Base-by-base conservation (phyloP, 2,329 filamentous ascomycete species). In the Stachybotrys echinatus region DNA sequence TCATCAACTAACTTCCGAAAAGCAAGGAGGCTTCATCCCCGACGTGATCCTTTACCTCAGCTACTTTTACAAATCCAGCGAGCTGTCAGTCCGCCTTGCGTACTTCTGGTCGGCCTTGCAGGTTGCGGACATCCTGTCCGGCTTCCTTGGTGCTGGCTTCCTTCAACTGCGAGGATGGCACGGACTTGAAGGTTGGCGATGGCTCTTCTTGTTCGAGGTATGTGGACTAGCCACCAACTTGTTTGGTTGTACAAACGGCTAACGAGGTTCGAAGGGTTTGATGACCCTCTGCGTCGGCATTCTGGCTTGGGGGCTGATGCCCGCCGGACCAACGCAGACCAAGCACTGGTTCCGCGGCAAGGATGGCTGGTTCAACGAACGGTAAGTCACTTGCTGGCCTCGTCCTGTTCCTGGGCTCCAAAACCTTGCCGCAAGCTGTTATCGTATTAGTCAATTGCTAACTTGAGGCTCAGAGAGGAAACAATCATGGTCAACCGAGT, bases 401-500 rank as follows among this genome's bases (percentile, higher is more conserved):
- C 22, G 22, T 21, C 6, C 18, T 20, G 18, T 21, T 8, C 6
- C 19, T 10, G 8, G 44, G 12, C 23, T 19, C n/a, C 18, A 27
- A 20, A n/a, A n/a, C 17, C 8, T 14, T 18, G 12, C 10, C n/a
- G 3, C 38, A 18, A n/a, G 17, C 38, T 18, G 19, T 68, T 83
- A 17, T 73, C 74, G 23, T 44, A n/a, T n/a, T n/a, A n/a, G n/a
- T n/a, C n/a, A n/a, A n/a, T n/a, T n/a, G n/a, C n/a, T n/a, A n/a
- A n/a, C n/a, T n/a, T n/a, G n/a, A n/a, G 50, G 2, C 8, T 12
- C 27, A 46, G 44, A 8, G 79, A 83, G 55, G 74, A 80, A 51
- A 65, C 67, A 22, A 83, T 84, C 49, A 70, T 83, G 4, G 79
- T 83, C 22, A 84, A 83, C 53, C 70, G 83, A 1, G 61, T 72